Conservation (phyloP, 352 stramenopile species). For the Thraustochytrium striatum region DNA sequence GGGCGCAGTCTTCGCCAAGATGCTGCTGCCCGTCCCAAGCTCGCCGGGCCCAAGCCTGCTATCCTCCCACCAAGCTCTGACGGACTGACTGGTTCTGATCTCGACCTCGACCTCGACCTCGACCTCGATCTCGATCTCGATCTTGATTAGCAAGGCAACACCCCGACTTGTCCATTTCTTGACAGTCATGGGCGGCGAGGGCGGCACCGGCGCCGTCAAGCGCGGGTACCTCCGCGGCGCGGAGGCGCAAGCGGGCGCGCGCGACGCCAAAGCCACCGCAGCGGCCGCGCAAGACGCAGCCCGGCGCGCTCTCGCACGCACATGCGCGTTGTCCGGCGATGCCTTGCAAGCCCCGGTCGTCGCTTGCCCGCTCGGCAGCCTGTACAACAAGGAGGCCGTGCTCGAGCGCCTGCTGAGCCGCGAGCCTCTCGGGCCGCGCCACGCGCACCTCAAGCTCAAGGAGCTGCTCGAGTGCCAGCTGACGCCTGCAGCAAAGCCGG, state of each 20-base stretch:
- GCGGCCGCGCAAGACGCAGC: not conserved
- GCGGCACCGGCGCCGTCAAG: constrained; percentile 85
- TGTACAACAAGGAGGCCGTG: constrained; percentile 85
- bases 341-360: constrained; percentile 74
- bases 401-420: constrained; percentile 73
- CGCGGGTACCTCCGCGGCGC: constrained; percentile 83
- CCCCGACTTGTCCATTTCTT: too few species aligned
- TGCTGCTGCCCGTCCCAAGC: too few species aligned
- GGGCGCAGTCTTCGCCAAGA: constrained; percentile 17
- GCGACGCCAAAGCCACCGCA: not conserved
- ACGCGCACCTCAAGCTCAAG: constrained; percentile 75
- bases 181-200: constrained; percentile 88
- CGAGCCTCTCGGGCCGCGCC: constrained; percentile 66
- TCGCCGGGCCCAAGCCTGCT: too few species aligned
- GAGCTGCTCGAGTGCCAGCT: constrained; percentile 72
- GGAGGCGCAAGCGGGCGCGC: constrained; percentile 49
- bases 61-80: too few species aligned
- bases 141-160: too few species aligned
- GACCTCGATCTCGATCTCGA: too few species aligned
- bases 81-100: too few species aligned
- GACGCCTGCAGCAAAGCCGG: constrained; percentile 49
- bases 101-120: too few species aligned
- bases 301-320: not conserved
- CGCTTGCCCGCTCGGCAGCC: constrained; percentile 75
- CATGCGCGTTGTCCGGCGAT: constrained; percentile 72